Evolutionary conservation across 371 early-diverging fungal species (phyloP), one percentile per base, ranked within the genome.

Genomic region (Mucor mucedo): DNA sequence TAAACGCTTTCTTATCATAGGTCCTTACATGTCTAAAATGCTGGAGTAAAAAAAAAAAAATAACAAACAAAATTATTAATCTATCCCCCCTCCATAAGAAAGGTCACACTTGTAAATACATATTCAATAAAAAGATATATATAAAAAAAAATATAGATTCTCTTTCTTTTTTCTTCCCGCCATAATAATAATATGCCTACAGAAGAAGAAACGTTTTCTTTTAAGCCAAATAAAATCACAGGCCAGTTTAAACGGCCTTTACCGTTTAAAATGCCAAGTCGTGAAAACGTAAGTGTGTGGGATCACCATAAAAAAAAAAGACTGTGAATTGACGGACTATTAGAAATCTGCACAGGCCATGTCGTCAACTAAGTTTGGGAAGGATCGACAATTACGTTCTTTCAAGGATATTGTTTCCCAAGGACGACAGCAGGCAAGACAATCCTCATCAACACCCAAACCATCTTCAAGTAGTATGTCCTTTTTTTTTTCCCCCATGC

Each of bases 21-120:
- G 92, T n/a, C 96, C 96, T 14, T 97, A 97, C 74, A 95, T 97
- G 96, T 94, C 95, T 52, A 97, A 97, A 81, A 87, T 85, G 87
- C 82, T 96, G 11, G 63, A 47, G 35, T 62, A 62, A 60, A 33
- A 44, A 10, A n/a, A n/a, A n/a, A n/a, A n/a, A n/a, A n/a, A n/a
- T n/a, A n/a, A 21, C 47, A 21, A 47, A 21, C 21, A 21, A 21
- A 21, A 21, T 21, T 21, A 21, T 21, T 21, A 21, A 21, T 21
- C 21, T 21, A 21, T 21, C 21, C 21, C 21, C 21, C 21, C 21
- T 47, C 47, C n/a, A 9, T 11, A 50, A 28, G 5, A 50, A 13
- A 30, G 30, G 28, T 50, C 50, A 27, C 28, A 11, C 10, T 42
- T 42, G 44, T 14, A 48, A 38, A 35, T 58, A 39, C 27, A 58